A percentile compares a stretch with the other conserved stretches of the same genome.
These are phyloP conservation scores for Leccinum sublutescens DNA, from an alignment of 768 basidiomycete genomes.

Conservation along the genomic window DNA sequence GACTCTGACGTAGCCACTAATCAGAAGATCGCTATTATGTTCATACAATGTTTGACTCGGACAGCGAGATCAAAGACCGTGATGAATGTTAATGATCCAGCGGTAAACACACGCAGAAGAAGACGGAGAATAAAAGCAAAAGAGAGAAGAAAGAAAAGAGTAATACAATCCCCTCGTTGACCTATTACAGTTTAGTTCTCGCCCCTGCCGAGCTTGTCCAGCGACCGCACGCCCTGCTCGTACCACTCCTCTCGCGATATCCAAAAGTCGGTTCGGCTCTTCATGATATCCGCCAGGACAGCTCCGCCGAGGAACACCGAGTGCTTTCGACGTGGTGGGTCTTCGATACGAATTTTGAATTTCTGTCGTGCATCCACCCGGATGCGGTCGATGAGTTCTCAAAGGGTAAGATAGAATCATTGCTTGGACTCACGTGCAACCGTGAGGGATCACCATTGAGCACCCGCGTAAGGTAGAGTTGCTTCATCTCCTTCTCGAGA, in stretches of 20 bases:
- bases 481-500: constrained; percentile 99
- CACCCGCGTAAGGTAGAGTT: constrained; percentile 92
- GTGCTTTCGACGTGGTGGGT: constrained; percentile 96
- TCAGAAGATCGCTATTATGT: not conserved
- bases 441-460: constrained; percentile 79
- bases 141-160: not conserved
- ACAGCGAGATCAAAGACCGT: not conserved
- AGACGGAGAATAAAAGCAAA: not conserved
- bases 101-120: not conserved
- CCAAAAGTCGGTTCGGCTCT: constrained; percentile 92
- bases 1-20: too few species aligned
- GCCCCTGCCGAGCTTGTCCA: constrained; percentile 84
- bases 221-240: constrained; percentile 76
- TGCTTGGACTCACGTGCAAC: constrained; percentile 65
- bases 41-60: not conserved
- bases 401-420: not conserved
- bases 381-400: not conserved
- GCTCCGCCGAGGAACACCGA: constrained; percentile 99
- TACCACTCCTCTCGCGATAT: constrained; percentile 93
- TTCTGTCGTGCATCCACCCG: constrained; percentile 54
- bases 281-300: constrained; percentile 99
- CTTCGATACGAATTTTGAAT: constrained; percentile 99
- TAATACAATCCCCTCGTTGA: not conserved
- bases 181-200: constrained; percentile 36
- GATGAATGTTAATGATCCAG: not conserved